Conservation (phyloP, 2,329 filamentous ascomycete species). For the Xylariales sp. region DNA sequence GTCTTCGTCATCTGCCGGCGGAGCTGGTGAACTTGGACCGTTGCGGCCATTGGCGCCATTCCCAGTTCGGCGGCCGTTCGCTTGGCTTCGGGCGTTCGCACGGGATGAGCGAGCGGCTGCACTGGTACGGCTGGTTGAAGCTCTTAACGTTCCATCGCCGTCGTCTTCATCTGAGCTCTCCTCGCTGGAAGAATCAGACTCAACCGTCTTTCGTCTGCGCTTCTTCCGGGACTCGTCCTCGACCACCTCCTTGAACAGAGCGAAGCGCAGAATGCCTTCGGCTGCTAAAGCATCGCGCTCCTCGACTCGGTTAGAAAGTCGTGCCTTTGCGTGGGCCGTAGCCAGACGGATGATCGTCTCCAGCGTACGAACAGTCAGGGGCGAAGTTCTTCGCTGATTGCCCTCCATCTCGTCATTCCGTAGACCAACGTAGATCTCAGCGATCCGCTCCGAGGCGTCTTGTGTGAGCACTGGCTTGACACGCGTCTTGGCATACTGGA, state of each 20-base stretch:
- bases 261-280: slow-evolving; percentile 86
- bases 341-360: slow-evolving; percentile 98
- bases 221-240: slow-evolving; percentile 76
- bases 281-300: slow-evolving; percentile 84
- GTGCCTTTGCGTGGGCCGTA: slow-evolving; percentile 90
- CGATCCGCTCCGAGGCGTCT: slow-evolving; percentile 86
- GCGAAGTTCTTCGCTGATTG: slow-evolving; percentile 88
- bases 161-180: slow-evolving; percentile 56
- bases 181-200: slow-evolving; percentile 54
- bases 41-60: slow-evolving; percentile 23
- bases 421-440: slow-evolving; percentile 83
- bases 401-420: slow-evolving; percentile 95
- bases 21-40: slow-evolving; percentile 24
- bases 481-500: slow-evolving; percentile 92
- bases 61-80: slow-evolving; percentile 17
- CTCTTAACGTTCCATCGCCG: slow-evolving; percentile 21
- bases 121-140: slow-evolving; percentile 34
- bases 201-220: slow-evolving; percentile 64
- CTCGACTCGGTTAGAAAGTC: slow-evolving; percentile 82
- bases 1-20: slow-evolving; percentile 47
- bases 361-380: slow-evolving; percentile 93
- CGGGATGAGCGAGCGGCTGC: slow-evolving; percentile 30
- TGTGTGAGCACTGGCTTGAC: slow-evolving; percentile 88
- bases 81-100: slow-evolving; percentile 18
- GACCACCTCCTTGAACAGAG: slow-evolving; percentile 93